Evolutionary conservation across 805 yeast species (phyloP).

Genomic region (Yamadazyma endophytica): DNA sequence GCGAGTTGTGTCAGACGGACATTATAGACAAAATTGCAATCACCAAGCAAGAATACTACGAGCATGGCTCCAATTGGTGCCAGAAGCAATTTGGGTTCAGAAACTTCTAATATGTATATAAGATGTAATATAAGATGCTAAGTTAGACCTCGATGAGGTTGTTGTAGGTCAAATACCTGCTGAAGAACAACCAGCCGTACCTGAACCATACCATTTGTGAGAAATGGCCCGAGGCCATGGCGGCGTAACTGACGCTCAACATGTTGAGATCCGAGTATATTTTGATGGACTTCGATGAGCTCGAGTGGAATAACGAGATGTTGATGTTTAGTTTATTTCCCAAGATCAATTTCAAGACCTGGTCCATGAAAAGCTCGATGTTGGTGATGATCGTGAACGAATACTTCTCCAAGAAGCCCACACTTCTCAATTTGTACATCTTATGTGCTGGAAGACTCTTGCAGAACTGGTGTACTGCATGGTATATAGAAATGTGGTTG

Average conservation of each 20-base stretch:
- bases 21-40: slow-evolving; percentile 53
- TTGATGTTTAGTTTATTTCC: slow-evolving; percentile 28
- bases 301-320: slow-evolving; percentile 30
- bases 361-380: slow-evolving; percentile 34
- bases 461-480: slow-evolving; percentile 45
- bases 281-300: slow-evolving; percentile 23
- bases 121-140: not conserved
- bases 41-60: slow-evolving; percentile 76
- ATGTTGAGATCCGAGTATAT: slow-evolving; percentile 38
- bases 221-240: slow-evolving; percentile 79
- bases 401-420: slow-evolving; percentile 45
- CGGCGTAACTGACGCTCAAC: slow-evolving; percentile 46
- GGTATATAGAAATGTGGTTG: slow-evolving; percentile 69
- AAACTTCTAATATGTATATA: slow-evolving; percentile 13
- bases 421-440: slow-evolving; percentile 24
- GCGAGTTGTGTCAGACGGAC: slow-evolving; percentile 29
- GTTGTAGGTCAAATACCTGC: slow-evolving; percentile 75
- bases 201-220: slow-evolving; percentile 96
- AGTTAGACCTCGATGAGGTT: slow-evolving; percentile 42
- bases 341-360: slow-evolving; percentile 28
- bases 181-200: slow-evolving; percentile 76
- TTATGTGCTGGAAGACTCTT: too few species aligned
- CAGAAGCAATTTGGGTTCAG: slow-evolving; percentile 48
- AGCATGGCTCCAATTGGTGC: slow-evolving; percentile 69
- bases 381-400: slow-evolving; percentile 43